A percentile compares a stretch with the other conserved stretches of the same genome.
These are phyloP conservation scores for Marvania coccoides DNA, from an alignment of 139 green algal species.

Conservation along the genomic window DNA sequence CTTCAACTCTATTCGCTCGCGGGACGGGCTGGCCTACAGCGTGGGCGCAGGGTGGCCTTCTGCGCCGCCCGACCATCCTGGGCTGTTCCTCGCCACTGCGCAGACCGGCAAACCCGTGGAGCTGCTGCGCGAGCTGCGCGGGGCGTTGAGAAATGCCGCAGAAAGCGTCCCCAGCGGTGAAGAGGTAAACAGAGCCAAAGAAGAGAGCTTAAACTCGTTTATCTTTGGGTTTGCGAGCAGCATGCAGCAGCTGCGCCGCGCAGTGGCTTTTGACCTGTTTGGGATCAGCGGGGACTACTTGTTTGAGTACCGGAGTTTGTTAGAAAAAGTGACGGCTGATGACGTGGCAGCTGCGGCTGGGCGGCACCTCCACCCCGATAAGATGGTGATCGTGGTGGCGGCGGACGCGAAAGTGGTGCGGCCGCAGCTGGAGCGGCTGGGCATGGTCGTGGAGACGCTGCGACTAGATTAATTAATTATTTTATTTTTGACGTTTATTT, in stretches of 20 bases:
- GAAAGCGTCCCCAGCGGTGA: neutral
- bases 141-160: constrained; percentile 4
- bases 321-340: constrained; percentile 38
- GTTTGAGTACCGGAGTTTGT: constrained; percentile 35
- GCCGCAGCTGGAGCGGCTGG: constrained; percentile 9
- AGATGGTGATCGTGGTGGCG: constrained; percentile 46
- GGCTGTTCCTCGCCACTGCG: constrained; percentile 61
- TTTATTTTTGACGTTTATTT: no score
- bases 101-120: constrained; percentile 45
- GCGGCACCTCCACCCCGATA: constrained; percentile 51
- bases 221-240: constrained; percentile 76
- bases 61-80: constrained; percentile 54
- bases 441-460: constrained; percentile 5
- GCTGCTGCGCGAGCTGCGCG: constrained; percentile 29
- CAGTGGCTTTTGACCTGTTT: constrained; percentile 52
- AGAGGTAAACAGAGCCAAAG: constrained; percentile 36
- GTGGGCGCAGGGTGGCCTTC: constrained; percentile 57
- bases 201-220: constrained; percentile 62
- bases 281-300: constrained; percentile 64
- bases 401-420: constrained; percentile 15
- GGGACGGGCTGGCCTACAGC: constrained; percentile 69
- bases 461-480: neutral
- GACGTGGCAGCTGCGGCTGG: constrained; percentile 48
- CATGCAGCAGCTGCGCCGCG: constrained; percentile 48
- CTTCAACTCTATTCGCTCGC: constrained; percentile 65